Base-by-base conservation (phyloP, 169 alveolate genomes). In the Miamiensis avidus region DNA sequence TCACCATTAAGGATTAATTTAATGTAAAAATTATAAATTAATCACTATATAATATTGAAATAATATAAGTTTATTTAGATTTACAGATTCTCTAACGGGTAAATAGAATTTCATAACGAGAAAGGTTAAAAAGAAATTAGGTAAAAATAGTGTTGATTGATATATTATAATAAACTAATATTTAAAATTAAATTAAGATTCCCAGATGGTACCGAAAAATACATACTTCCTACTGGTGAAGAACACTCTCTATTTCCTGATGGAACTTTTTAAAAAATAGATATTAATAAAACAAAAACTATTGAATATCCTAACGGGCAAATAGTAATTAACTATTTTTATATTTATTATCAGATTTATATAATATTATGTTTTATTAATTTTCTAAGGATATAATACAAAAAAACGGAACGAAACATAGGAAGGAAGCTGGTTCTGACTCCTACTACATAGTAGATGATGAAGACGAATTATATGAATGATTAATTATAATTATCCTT, bases 181-280 rank as follows among this genome's bases (percentile, higher is more conserved):
- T 64, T 28, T 49, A 15, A 29, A 79, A 26, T 78, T n/a, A 31
- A 31, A 31, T 49, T 11, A 49, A 49, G 90, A 6, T 95, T 92
- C 91, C 95, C 96, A 16, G 95, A 95, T 83, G 96, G 96, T 33
- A 89, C 93, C 29, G 88, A 89, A 65, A 93, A 85, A 74, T 92
- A 88, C 74, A 92, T 95, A 1, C 88, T 81, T 73, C 88, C 90
- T 20, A 85, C 82, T 83, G 96, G 96, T 11, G 95, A 92, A 72
- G 96, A 95, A 84, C 95, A 93, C 82, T 91, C 94, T 28, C 86
- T 88, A 65, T 89, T 93, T 89, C 88, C 91, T 29, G 96, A 95
- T 87, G 96, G 96, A 29, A 91, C 94, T n/a, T 78, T 91, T 74
- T 91, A 95, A 88, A 91, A 85, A 81, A 85, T 95, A 26, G 92